These are phyloP conservation scores for Ustilaginoidea virens DNA, from an alignment of 2,329 filamentous ascomycete species.

Conservation along the genomic window DNA sequence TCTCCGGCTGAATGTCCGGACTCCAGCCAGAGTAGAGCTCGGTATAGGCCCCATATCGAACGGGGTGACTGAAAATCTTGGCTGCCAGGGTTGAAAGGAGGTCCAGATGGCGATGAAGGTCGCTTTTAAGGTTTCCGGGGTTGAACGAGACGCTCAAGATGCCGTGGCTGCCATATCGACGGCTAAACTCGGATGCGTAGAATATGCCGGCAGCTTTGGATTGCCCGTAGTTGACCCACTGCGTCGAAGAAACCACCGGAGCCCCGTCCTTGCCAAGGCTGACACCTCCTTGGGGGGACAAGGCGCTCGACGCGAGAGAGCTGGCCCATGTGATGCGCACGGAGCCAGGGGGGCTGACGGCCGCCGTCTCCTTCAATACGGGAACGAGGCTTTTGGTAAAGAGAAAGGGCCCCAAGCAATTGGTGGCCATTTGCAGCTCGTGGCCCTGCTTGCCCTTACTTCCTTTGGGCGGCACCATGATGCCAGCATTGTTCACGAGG, in stretches of 20 bases:
- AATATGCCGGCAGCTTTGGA: constrained; percentile 18
- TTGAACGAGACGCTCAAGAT: constrained; percentile 19
- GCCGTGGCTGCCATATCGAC: constrained; percentile 12
- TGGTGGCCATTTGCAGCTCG: constrained; percentile 18
- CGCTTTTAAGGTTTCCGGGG: constrained; percentile 23
- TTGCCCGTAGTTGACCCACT: constrained; percentile 5
- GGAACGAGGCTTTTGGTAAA: constrained; percentile 3
- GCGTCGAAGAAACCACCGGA: neutral
- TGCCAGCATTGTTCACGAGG: constrained; percentile 29
- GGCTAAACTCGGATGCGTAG: constrained; percentile 16
- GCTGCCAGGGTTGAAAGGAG: constrained; percentile 5
- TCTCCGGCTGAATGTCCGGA: constrained; percentile 22
- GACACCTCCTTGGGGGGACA: constrained; percentile 1
- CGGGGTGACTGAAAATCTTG: constrained; percentile 11
- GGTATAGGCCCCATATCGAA: constrained; percentile 28
- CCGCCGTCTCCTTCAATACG: constrained; percentile 3
- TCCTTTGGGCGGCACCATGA: constrained; percentile 25
- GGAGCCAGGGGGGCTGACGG: constrained; percentile 1
- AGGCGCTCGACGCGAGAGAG: constrained; percentile 1
- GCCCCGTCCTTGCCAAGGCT: constrained; percentile 9
- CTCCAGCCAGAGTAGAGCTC: constrained; percentile 30
- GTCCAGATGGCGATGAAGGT: constrained; percentile 17
- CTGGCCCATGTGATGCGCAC: constrained; percentile 5
- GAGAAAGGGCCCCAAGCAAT: constrained; percentile 4
- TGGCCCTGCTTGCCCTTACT: constrained; percentile 24